phyloP scores from a whole-genome alignment of 495 filamentous ascomycete species.

The Chaetomidium leptoderma region DNA sequence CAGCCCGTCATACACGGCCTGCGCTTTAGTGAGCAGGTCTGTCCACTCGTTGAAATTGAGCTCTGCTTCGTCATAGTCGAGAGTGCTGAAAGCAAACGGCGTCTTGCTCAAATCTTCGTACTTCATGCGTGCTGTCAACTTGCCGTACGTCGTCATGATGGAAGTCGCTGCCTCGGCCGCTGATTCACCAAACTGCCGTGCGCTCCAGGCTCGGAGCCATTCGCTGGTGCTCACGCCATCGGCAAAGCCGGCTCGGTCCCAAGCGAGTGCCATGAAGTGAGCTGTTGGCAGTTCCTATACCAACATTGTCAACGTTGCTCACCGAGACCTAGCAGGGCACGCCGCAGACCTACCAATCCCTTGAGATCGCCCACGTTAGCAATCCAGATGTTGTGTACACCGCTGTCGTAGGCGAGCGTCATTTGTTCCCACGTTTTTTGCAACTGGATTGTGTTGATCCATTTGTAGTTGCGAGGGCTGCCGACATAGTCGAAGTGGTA shows the following conservation, averaged over 20 bases:
- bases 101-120: slow-evolving; percentile 55
- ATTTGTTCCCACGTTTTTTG: slow-evolving; percentile 53
- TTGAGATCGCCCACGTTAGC: slow-evolving; percentile 66
- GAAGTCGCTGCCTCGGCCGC: slow-evolving; percentile 39
- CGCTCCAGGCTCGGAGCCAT: slow-evolving; percentile 51
- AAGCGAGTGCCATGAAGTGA: slow-evolving; percentile 58
- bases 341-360: slow-evolving; percentile 39
- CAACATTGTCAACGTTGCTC: no score
- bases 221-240: slow-evolving; percentile 40
- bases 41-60: slow-evolving; percentile 53
- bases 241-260: slow-evolving; percentile 47
- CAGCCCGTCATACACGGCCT: slow-evolving; percentile 46
- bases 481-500: slow-evolving; percentile 67
- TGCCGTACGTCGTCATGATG: slow-evolving; percentile 55
- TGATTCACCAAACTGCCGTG: slow-evolving; percentile 24
- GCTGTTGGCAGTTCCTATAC: slow-evolving; percentile 50
- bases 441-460: slow-evolving; percentile 60
- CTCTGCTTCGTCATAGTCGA: slow-evolving; percentile 63
- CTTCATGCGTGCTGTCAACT: slow-evolving; percentile 53
- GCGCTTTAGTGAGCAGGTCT: slow-evolving; percentile 43
- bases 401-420: slow-evolving; percentile 51
- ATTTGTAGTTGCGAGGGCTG: slow-evolving; percentile 55
- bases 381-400: slow-evolving; percentile 60
- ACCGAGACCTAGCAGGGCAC: no score
- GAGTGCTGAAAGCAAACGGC: slow-evolving; percentile 49